Evolutionary conservation across 164 flowering plant species (phyloP), one percentile per base, ranked within the genome.

Genomic region (Vitis cinerea): DNA sequence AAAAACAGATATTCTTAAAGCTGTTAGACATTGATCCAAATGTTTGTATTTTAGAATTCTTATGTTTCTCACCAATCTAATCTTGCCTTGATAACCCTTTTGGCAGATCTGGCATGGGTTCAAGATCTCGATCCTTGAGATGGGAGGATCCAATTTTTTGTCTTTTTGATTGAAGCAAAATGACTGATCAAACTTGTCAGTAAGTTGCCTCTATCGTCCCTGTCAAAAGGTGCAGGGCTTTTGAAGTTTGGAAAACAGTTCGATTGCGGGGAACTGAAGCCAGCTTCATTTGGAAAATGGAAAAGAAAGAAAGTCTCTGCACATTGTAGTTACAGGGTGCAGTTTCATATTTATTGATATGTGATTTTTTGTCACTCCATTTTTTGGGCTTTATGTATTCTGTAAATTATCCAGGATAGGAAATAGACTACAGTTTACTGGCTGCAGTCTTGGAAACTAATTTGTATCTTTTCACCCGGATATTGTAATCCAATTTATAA

Each of bases 61-160:
- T 61, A 15, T 9, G 10, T 16, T 57, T 4, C 2, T 16, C 9
- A 66, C n/a, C 15, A 66, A n/a, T 19, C 50, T 50, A 50, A 48
- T 59, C 2, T 15, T 44, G 9, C 6, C 6, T 14, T 58, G 19
- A n/a, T 54, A 10, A 6, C 23, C 7, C 59, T 81, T 65, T 17
- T 71, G 53, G 70, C 91, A 93, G 98, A 83, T 82, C 77, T 93
- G 68, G 82, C 86, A 19, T 91, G 94, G 97, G 90, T 90, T 62
- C 92, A 90, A 76, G 92, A 90, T 10, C 70, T 89, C 62, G 96
- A 89, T 55, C 90, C 89, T 66, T 88, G 78, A 79, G 65, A 19
- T 14, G 44, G 8, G 47, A 17, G 11, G 9, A 49, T 37, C 27
- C 15, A 1, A 23, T 15, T 10, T 59, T 23, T n/a, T 54, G n/a